Conservation (phyloP, 1,284 basidiomycete genomes). For the Malassezia globosa region DNA sequence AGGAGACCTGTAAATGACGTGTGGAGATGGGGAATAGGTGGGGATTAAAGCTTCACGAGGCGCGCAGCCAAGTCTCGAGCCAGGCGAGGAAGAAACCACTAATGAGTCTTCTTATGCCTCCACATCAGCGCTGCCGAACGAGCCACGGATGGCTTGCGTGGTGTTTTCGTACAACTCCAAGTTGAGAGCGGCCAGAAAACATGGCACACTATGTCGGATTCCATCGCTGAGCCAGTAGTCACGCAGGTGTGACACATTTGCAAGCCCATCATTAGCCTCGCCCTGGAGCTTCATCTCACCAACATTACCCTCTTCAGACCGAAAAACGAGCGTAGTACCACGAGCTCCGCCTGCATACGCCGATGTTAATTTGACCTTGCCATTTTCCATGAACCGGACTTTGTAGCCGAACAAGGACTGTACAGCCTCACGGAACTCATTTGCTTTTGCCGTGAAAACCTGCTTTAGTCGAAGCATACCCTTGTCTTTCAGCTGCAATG, state of each 20-base stretch:
- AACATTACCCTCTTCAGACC: constrained; percentile 50
- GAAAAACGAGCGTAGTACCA: constrained; percentile 50
- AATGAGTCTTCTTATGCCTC: constrained; percentile 1
- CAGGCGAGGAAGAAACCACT: not conserved
- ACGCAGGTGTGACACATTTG: constrained; percentile 32
- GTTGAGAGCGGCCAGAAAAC: constrained; percentile 52
- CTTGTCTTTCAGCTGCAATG: constrained; percentile 56
- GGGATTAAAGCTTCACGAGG: too few relatives aligned
- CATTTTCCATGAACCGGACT: constrained; percentile 69
- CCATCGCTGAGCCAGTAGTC: constrained; percentile 51
- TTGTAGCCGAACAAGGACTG: constrained; percentile 70
- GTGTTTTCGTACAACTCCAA: constrained; percentile 49
- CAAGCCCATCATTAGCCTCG: constrained; percentile 39
- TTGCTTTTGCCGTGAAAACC: constrained; percentile 60
- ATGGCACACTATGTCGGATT: constrained; percentile 50
- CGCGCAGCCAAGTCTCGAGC: too few relatives aligned
- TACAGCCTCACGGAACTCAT: constrained; percentile 69
- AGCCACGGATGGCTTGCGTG: constrained; percentile 18
- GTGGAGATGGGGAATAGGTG: too few relatives aligned
- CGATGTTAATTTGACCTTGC: constrained; percentile 69
- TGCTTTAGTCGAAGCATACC: constrained; percentile 61
- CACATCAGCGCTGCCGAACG: constrained; percentile 12
- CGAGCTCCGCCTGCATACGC: constrained; percentile 53
- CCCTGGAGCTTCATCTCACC: constrained; percentile 51
- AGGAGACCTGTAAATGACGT: too few relatives aligned